Evolutionary conservation across 352 stramenopile species (phyloP).

Genomic region (Phytophthora sp.): DNA sequence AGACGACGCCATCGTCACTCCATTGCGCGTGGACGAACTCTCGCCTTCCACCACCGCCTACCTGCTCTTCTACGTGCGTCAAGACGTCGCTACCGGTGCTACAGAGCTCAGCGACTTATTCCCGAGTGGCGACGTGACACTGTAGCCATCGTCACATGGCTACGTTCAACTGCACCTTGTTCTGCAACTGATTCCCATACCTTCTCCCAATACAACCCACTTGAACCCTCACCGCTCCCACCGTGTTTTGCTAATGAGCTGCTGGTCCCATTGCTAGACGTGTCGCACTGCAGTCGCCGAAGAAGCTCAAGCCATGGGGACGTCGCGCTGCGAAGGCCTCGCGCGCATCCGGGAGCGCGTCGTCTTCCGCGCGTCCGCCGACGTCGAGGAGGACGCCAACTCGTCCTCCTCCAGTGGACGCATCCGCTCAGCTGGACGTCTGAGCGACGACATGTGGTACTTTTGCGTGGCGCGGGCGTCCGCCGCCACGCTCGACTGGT

Average conservation of each 20-base stretch:
- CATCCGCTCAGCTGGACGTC: constrained; percentile 7
- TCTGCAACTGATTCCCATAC: constrained; percentile 9
- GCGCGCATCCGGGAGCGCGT: constrained; percentile 51
- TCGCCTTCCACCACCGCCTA: constrained; percentile 62
- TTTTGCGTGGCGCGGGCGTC: constrained; percentile 39
- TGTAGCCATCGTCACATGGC: constrained; percentile 19
- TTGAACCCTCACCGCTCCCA: neutral
- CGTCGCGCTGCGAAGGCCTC: constrained; percentile 38
- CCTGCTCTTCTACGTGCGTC: constrained; percentile 73
- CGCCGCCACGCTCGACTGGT: constrained; percentile 42
- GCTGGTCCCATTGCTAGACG: neutral
- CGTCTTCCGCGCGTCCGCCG: constrained; percentile 15
- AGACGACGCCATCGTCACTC: constrained; percentile 85
- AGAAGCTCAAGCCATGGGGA: constrained; percentile 17
- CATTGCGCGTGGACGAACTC: constrained; percentile 26
- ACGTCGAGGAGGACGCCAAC: constrained; percentile 7
- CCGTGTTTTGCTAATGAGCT: neutral
- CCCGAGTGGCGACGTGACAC: constrained; percentile 25
- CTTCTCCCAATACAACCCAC: constrained; percentile 21
- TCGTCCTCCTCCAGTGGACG: constrained; percentile 4
- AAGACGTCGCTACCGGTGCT: constrained; percentile 45
- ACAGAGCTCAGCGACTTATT: constrained; percentile 40
- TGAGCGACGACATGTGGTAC: constrained; percentile 59
- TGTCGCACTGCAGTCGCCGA: constrained; percentile 4
- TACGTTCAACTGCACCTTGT: constrained; percentile 4